Base-by-base conservation (phyloP, 164 flowering plant species). In the Euptelea pleiosperma region DNA sequence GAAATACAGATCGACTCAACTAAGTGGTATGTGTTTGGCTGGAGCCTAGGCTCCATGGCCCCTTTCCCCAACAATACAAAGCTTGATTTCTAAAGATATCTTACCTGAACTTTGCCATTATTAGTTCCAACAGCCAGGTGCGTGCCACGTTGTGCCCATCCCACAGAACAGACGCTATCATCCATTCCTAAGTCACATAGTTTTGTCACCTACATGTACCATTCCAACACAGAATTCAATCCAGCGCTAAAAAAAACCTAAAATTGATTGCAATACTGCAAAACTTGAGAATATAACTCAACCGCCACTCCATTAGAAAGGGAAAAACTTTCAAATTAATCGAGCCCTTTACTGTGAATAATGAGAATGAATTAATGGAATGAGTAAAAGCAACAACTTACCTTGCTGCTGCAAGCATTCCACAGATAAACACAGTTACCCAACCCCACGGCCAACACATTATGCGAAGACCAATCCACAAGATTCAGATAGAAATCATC, bases 321-420 rank as follows among this genome's bases (percentile, higher is more conserved):
- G 12, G 1, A 19, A 52, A n/a, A n/a, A n/a, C n/a, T n/a, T n/a
- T n/a, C n/a, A n/a, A n/a, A n/a, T n/a, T n/a, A n/a, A n/a, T n/a
- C n/a, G n/a, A n/a, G n/a, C n/a, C n/a, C n/a, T n/a, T n/a, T n/a
- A n/a, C n/a, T n/a, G n/a, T n/a, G n/a, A n/a, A n/a, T n/a, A n/a
- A n/a, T n/a, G n/a, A n/a, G n/a, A n/a, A n/a, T n/a, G n/a, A n/a
- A n/a, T n/a, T n/a, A n/a, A n/a, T n/a, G n/a, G n/a, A n/a, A n/a
- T n/a, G n/a, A n/a, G n/a, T n/a, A n/a, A n/a, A n/a, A n/a, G n/a
- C n/a, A n/a, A 31, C 8, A 39, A 35, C 70, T 69, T 59, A 85
- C 97, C 97, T 94, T 89, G 65, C 97, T 91, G 57, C 97, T 94
- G 37, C 87, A 81, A 74, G 96, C 97, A 84, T 91, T 89, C 97